Evolutionary conservation across 1,284 basidiomycete genomes (phyloP), one percentile per base, ranked within the genome.

Genomic region (Boletus albobrunnescens): DNA sequence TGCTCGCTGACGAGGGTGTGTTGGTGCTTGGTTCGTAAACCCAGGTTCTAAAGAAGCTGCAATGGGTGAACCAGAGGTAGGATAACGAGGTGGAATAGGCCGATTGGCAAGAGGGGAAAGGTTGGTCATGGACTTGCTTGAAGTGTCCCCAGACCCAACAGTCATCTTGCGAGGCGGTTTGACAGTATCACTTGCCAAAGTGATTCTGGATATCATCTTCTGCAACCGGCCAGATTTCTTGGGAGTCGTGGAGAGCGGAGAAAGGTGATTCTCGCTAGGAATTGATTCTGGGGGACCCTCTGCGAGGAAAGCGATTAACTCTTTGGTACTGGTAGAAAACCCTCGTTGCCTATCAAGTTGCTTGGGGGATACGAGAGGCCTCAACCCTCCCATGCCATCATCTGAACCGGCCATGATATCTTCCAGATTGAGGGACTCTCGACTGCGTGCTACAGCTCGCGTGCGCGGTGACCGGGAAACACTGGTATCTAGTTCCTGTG

Each of bases 171-270:
- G 65, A 46, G 63, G 51, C 26, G 46, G 53, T 28, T 55, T 66
- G 17, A 60, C 64, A 37, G 57, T 62, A 22, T 64, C 62, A 41
- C 71, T 71, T 6, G 79, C 73, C 46, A 87, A 68, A 40, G 77
- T 80, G 38, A 90, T 69, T 55, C 79, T 81, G 20, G 86, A 88
- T 56, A 90, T 85, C 82, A 90, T 90, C 51, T 81, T 78, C 60
- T 87, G 82, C 49, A 89, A 67, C 28, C 85, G 75, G 37, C 76
- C 77, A 30, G 73, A 72, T 63, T 78, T 80, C 56, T 82, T 84
- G 32, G 71, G 64, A 35, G 65, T 70, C 43, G 70, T 52, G 12
- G 71, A 71, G 38, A 68, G 68, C 39, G 72, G 56, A 26, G 71
- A 71, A 47, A 67, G 59, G 3, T 67, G 57, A 50, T 64, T 57